Percentiles rank a stretch among this genome's conserved stretches.
Evolutionary conservation across 2,329 filamentous ascomycete species (phyloP).

Genomic region (Stagonosporopsis vannaccii): DNA sequence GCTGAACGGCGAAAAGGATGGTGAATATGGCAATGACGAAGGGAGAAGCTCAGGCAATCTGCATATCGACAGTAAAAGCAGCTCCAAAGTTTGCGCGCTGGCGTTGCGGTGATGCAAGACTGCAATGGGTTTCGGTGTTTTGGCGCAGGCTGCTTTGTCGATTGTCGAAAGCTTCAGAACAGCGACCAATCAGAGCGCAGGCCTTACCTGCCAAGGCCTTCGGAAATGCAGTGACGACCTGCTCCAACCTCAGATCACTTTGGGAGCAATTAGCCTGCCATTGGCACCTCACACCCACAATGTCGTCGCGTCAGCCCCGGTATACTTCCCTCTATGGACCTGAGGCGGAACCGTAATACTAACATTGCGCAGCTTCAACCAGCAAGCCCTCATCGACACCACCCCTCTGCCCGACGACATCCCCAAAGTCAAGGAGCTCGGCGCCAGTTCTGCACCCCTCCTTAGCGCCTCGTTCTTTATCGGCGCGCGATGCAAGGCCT

Average conservation of each 20-base stretch:
- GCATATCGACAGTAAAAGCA: conserved; percentile 18
- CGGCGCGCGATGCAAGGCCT: conserved; percentile 89
- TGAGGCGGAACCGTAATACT: conserved; percentile 23
- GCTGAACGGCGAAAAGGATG: conserved; percentile 4
- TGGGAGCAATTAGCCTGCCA: conserved; percentile 45
- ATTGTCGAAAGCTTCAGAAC: conserved; percentile 25
- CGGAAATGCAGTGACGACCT: conserved; percentile 25
- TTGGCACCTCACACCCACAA: conserved; percentile 55
- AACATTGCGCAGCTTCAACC: conserved; percentile 77
- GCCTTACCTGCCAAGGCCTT: conserved; percentile 22
- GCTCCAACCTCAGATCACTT: conserved; percentile 32
- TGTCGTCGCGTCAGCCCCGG: conserved; percentile 68
- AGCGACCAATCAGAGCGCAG: conserved; percentile 14
- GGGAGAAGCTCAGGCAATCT: conserved; percentile 18
- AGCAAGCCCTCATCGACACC: conserved; percentile 91
- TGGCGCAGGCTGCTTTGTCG: conserved; percentile 21
- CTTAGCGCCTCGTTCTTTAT: conserved; percentile 96
- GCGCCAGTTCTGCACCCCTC: conserved; percentile 89
- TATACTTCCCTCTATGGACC: conserved; percentile 45
- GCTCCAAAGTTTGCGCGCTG: conserved; percentile 9
- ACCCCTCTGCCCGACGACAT: conserved; percentile 92
- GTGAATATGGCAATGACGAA: background rate
- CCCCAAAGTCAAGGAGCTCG: conserved; percentile 92
- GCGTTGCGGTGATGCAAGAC: conserved; percentile 16
- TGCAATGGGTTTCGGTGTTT: conserved; percentile 17